Conservation (phyloP, 257 asterid species). For the Solanum etuberosum region DNA sequence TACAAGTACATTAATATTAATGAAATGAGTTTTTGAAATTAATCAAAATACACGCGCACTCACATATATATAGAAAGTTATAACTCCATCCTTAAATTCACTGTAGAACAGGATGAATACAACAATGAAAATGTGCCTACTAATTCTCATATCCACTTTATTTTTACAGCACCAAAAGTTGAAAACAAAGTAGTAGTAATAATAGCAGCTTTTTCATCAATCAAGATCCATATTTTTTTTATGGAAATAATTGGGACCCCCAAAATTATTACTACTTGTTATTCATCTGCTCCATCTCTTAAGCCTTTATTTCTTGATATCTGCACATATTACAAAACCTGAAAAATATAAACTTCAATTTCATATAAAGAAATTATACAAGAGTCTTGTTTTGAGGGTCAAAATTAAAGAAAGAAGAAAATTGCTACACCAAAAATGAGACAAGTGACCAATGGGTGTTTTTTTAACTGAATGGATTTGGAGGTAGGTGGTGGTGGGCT, state of each 20-base stretch:
- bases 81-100: background rate
- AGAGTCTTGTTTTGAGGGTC: background rate
- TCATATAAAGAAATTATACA: background rate
- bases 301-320: background rate
- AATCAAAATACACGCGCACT: background rate
- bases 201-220: background rate
- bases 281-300: background rate
- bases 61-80: background rate
- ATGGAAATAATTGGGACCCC: background rate
- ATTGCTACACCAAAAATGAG: slow-evolving; percentile 5
- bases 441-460: background rate
- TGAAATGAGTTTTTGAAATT: background rate
- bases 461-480: slow-evolving; percentile 13
- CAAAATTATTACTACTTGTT: background rate
- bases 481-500: slow-evolving; percentile 32
- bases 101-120: background rate
- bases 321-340: background rate
- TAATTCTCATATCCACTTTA: background rate
- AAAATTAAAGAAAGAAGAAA: slow-evolving; percentile 5
- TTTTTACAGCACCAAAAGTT: background rate
- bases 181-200: background rate
- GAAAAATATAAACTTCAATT: background rate
- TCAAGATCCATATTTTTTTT: background rate
- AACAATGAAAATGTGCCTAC: background rate
- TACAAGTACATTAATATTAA: too few species aligned